These are phyloP conservation scores for Leccinum sublutescens DNA, from an alignment of 768 basidiomycete species.

Conservation along the genomic window DNA sequence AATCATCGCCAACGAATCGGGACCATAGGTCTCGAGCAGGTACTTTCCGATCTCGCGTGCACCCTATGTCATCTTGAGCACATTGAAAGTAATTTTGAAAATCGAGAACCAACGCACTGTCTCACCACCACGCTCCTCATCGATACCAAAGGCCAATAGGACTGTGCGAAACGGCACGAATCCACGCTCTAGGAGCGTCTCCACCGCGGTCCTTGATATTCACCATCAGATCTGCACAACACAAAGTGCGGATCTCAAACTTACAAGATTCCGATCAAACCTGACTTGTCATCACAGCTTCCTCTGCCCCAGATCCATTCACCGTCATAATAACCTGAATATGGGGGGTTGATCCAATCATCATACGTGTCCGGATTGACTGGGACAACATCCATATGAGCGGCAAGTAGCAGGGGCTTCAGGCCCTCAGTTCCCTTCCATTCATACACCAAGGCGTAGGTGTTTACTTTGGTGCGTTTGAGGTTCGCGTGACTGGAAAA, in stretches of 20 bases:
- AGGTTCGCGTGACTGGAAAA: conserved; percentile 44
- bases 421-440: no score
- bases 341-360: conserved; percentile 35
- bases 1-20: conserved; percentile 47
- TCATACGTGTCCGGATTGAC: no score
- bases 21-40: conserved; percentile 44
- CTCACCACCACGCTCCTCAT: conserved; percentile 44
- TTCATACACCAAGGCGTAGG: no score
- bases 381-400: no score
- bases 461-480: conserved; percentile 34
- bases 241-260: neutral
- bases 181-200: conserved; percentile 23
- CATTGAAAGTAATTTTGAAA: neutral
- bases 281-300: neutral
- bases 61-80: conserved; percentile 33
- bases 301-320: no score
- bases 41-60: conserved; percentile 39
- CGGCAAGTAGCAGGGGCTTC: no score
- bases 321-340: no score
- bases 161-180: conserved; percentile 32
- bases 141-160: conserved; percentile 42
- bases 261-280: conserved; percentile 36
- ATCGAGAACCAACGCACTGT: conserved; percentile 28
- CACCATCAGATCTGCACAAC: neutral
- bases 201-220: neutral